Evolutionary conservation across 73 alveolate genomes (phyloP).

Genomic region (Paramecium pentaurelia): DNA sequence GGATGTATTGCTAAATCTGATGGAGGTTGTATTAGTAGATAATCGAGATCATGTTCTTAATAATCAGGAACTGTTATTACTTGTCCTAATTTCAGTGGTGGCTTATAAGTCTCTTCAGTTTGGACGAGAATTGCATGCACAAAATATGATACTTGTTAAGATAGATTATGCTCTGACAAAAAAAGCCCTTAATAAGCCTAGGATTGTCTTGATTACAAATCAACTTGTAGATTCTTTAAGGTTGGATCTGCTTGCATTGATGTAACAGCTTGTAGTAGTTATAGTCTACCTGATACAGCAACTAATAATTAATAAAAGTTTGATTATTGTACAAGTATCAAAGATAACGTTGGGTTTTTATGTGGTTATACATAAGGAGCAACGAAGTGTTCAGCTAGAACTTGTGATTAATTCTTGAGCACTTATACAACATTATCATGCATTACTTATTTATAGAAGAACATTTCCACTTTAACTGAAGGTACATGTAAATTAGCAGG

Average conservation of each 20-base stretch:
- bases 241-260: background rate
- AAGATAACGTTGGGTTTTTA: background rate
- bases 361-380: background rate
- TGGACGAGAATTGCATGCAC: background rate
- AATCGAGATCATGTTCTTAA: background rate
- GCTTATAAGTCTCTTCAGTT: background rate
- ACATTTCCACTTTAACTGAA: background rate
- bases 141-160: background rate
- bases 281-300: background rate
- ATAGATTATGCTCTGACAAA: background rate
- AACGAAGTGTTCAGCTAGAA: background rate
- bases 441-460: background rate
- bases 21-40: background rate
- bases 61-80: background rate
- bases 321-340: background rate
- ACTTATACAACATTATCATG: background rate
- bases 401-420: background rate
- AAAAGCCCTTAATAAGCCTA: background rate
- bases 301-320: background rate
- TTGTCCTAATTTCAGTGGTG: background rate
- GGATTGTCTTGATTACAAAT: background rate
- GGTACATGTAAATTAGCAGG: background rate
- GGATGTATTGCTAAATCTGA: constrained; percentile 6
- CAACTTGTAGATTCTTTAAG: background rate
- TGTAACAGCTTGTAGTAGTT: background rate